A percentile compares a stretch with the other conserved stretches of the same genome.
Conservation (phyloP, 306 rosid genomes). For the Cyclanthera cordifolia region DNA sequence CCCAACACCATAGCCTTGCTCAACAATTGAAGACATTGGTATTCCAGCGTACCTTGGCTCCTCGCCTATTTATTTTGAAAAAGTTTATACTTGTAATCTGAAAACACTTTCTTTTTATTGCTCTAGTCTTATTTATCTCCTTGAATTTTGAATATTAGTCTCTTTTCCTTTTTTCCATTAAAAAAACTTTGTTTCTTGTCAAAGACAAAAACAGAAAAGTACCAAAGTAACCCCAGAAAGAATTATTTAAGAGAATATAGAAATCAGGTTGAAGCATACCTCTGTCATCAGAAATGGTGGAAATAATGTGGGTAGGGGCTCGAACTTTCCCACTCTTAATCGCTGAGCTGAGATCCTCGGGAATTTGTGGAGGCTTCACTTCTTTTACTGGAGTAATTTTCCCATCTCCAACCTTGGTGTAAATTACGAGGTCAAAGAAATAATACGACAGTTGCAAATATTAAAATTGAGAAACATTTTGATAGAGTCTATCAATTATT, state of each 20-base stretch:
- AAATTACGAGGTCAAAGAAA: background rate
- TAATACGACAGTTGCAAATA: background rate
- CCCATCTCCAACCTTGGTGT: constrained; percentile 47
- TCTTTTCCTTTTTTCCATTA: too few relatives aligned
- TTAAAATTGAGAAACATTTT: background rate
- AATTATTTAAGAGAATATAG: background rate
- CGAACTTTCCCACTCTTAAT: constrained; percentile 95
- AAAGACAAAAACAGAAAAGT: background rate
- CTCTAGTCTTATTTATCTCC: too few relatives aligned
- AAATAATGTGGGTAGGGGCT: constrained; percentile 91
- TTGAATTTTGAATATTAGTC: too few relatives aligned
- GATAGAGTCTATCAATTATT: too few relatives aligned
- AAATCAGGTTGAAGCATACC: constrained; percentile 25
- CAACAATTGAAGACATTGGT: constrained; percentile 93
- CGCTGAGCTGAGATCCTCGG: constrained; percentile 76
- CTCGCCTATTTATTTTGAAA: constrained; percentile 42
- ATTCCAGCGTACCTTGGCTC: constrained; percentile 97
- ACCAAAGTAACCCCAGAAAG: background rate
- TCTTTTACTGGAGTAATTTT: constrained; percentile 68
- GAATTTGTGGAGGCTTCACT: constrained; percentile 78
- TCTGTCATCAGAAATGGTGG: constrained; percentile 97
- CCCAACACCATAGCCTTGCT: constrained; percentile 82
- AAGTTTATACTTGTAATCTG: background rate
- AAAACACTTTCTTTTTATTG: too few relatives aligned
- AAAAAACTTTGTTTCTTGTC: constrained; percentile 28